phyloP scores from a whole-genome alignment of 169 alveolate genomes.

The Sarcocystis neurona region DNA sequence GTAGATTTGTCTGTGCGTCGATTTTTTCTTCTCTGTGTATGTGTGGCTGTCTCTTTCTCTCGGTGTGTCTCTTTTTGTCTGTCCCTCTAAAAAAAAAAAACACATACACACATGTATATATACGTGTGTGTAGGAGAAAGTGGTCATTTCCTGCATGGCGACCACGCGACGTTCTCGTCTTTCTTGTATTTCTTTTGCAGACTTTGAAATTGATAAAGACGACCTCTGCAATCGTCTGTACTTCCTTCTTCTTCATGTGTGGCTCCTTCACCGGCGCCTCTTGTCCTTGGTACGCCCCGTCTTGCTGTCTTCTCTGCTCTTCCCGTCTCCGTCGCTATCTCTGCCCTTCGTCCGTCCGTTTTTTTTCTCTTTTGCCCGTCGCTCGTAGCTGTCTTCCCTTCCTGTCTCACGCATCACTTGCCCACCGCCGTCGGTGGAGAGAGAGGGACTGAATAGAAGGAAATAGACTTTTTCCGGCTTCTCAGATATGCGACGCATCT shows the following conservation, averaged over 20 bases:
- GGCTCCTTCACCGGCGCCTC: constrained; percentile 55
- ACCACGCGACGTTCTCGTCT: no score
- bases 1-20: no score
- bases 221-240: constrained; percentile 46
- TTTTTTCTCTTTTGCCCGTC: neutral
- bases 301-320: neutral
- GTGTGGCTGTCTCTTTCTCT: neutral
- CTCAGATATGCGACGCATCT: no score
- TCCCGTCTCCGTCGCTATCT: neutral
- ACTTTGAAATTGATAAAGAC: constrained; percentile 39
- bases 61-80: neutral
- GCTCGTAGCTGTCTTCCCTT: neutral
- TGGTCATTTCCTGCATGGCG: no score
- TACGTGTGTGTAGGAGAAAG: no score
- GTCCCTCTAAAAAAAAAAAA: neutral
- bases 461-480: no score
- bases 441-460: no score
- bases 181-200: constrained; percentile 10
- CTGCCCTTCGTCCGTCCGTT: neutral
- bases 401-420: neutral
- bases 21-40: neutral
- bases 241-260: constrained; percentile 56
- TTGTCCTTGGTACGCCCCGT: neutral
- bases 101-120: no score
- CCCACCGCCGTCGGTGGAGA: no score